Evolutionary conservation across 179 eudicot genomes (phyloP), one percentile per base, ranked within the genome.

Genomic region (Beta corolliflora): DNA sequence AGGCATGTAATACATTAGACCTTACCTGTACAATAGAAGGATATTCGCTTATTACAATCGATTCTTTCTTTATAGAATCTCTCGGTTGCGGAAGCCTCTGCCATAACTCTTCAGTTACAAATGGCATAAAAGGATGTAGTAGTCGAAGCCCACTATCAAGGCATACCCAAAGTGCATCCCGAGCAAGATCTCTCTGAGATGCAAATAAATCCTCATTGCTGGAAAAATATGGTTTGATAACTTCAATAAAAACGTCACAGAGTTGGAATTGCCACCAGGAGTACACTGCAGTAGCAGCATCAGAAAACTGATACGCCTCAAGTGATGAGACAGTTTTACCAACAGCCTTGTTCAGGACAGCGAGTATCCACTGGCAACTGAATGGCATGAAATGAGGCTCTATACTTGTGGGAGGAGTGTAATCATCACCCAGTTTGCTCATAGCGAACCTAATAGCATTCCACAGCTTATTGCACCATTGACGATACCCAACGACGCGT

Each of bases 401-500:
- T 52, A 96, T 65, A 75, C 81, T 77, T 68, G 86, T 65, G 25
- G 98, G 92, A 81, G 99, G 98, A 64, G 81, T 73, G 77, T 92
- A 96, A 83, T 82, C 91, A 71, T 91, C 92, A 80, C 99, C 98
- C 67, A 94, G 92, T 84, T 94, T 94, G 84, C 90, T 88, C 97
- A 96, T 89, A 52, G 98, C 97, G 85, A 96, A 96, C 83, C 93
- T 88, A 71, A 91, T 89, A 46, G 98, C 99, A 85, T 96, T 96
- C 99, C 99, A 96, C n/a, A 96, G 84, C 77, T 96, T 96, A 79
- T 94, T 96, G 89, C 99, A 96, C 99, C 99, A 96, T 53, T 96
- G 92, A 19, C 99, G 99, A 82, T 94, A 96, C 45, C 99, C 98
- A 86, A 88, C 91, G 73, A 96, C 98, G 80, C 98, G 87, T 87